phyloP scores from a whole-genome alignment of 140 eudicot species.

The Stevia rebaudiana region DNA sequence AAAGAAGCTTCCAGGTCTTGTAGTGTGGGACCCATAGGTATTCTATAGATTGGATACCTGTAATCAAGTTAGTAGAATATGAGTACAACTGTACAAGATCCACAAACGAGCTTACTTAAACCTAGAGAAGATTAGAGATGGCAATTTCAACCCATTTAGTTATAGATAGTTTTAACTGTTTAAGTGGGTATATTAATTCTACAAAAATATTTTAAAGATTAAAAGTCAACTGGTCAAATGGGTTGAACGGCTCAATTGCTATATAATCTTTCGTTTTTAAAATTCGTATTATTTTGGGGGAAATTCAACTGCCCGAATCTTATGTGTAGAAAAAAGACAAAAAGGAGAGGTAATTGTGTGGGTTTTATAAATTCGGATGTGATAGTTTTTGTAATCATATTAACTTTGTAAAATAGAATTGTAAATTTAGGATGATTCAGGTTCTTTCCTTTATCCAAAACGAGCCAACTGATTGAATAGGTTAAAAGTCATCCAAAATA shows the following conservation, averaged over 20 bases:
- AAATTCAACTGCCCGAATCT: neutral
- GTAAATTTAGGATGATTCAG: too few relatives aligned
- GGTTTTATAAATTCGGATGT: too few relatives aligned
- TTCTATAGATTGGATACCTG: constrained; percentile 67
- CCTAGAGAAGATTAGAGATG: neutral
- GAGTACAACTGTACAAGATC: neutral
- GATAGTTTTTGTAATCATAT: neutral
- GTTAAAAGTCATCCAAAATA: neutral
- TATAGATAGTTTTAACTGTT: neutral
- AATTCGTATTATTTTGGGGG: neutral
- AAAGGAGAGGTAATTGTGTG: too few relatives aligned
- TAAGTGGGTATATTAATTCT: neutral
- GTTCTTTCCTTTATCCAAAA: too few relatives aligned
- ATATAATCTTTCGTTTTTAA: neutral
- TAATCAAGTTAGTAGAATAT: constrained; percentile 2
- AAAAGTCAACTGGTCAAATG: neutral
- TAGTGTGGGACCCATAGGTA: constrained; percentile 60
- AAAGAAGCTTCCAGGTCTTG: constrained; percentile 61
- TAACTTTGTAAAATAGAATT: neutral
- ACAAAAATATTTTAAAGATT: neutral
- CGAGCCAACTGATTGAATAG: neutral
- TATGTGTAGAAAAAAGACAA: too few relatives aligned
- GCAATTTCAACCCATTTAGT: neutral
- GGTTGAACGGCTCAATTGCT: neutral
- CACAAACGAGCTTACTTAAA: neutral